Conservation (phyloP, 805 yeast species). For the Jamesozyma rosinii region DNA sequence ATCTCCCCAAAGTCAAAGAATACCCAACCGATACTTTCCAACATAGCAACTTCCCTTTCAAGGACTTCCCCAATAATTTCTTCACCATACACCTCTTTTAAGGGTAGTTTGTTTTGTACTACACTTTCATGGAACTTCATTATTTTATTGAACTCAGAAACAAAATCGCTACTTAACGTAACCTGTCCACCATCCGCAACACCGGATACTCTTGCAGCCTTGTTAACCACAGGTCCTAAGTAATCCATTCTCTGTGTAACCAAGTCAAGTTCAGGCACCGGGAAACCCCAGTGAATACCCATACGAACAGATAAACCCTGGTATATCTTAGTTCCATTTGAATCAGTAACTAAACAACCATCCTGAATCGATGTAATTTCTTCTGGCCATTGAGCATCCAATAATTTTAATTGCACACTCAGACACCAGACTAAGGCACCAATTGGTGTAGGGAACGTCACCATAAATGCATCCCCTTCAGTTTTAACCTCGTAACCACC, state of each 20-base stretch:
- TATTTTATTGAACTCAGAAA: slow-evolving; percentile 58
- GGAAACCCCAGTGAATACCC: slow-evolving; percentile 98
- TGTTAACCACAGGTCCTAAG: slow-evolving; percentile 96
- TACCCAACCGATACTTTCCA: slow-evolving; percentile 62
- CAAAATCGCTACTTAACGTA: slow-evolving; percentile 72
- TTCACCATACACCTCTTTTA: slow-evolving; percentile 38
- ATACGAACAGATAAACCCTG: slow-evolving; percentile 90
- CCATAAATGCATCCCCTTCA: slow-evolving; percentile 99
- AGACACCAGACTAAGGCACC: slow-evolving; percentile 91
- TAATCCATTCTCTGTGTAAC: slow-evolving; percentile 97
- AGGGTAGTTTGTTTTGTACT: slow-evolving; percentile 18
- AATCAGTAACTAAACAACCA: slow-evolving; percentile 70
- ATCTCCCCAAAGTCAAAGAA: slow-evolving; percentile 70
- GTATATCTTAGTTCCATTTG: slow-evolving; percentile 49
- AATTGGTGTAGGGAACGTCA: slow-evolving; percentile 86
- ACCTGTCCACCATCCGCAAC: slow-evolving; percentile 99
- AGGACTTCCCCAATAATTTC: slow-evolving; percentile 45
- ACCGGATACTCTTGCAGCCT: slow-evolving; percentile 87
- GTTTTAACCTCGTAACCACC: slow-evolving; percentile 98
- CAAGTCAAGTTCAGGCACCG: slow-evolving; percentile 90
- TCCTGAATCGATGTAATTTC: slow-evolving; percentile 79
- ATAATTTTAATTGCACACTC: slow-evolving; percentile 74
- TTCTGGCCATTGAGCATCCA: slow-evolving; percentile 90
- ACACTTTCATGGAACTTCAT: slow-evolving; percentile 33
- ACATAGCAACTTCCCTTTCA: slow-evolving; percentile 53